These are phyloP conservation scores for Funneliformis geosporum DNA, from an alignment of 192 early-diverging fungal species.

Conservation along the genomic window DNA sequence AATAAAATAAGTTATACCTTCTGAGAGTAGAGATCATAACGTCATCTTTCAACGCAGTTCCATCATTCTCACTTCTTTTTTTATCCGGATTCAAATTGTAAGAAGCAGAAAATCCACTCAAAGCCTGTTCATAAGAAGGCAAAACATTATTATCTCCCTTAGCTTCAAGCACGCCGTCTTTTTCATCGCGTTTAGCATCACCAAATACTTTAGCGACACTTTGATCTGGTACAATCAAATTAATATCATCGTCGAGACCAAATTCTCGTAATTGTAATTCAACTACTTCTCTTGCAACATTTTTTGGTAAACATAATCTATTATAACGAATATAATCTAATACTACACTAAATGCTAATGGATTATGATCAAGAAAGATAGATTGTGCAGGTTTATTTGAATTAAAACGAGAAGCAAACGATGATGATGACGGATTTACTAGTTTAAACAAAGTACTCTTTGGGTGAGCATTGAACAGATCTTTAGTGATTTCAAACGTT, in stretches of 20 bases:
- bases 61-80: too few relatives aligned
- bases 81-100: too few relatives aligned
- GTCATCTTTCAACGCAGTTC: not conserved
- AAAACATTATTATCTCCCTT: not conserved
- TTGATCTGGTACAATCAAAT: not conserved
- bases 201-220: too few relatives aligned
- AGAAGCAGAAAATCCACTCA: not conserved
- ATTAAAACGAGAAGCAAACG: not conserved
- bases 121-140: conserved; percentile 9
- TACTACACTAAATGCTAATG: conserved; percentile 17
- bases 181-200: too few relatives aligned
- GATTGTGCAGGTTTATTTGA: not conserved
- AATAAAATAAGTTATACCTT: conserved; percentile 5
- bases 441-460: not conserved
- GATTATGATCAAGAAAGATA: conserved; percentile 20
- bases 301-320: not conserved
- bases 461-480: not conserved
- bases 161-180: too few relatives aligned
- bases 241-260: not conserved
- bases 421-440: not conserved
- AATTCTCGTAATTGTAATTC: conserved; percentile 13
- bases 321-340: conserved; percentile 17
- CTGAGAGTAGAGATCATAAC: not conserved
- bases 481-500: conserved; percentile 4
- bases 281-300: conserved; percentile 14